Base-by-base conservation (phyloP, 2,329 filamentous ascomycete genomes). In the Colletotrichum sp. region DNA sequence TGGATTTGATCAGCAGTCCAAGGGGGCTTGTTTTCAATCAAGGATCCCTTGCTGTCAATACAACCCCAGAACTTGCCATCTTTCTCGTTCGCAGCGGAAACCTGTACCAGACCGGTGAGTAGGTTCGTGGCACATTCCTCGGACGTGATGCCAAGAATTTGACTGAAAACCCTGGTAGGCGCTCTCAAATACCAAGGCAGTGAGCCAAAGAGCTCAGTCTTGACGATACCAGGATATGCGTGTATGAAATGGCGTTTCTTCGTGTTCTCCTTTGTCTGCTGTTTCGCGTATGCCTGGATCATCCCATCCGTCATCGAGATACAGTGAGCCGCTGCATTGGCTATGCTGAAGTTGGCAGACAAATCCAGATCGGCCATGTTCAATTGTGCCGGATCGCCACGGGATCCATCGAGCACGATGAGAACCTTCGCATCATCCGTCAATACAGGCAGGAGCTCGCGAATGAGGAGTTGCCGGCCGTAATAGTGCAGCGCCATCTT, bases 401-500 rank as follows among this genome's bases (percentile, higher is more conserved):
- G 34, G 5, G 44, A 36, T 1, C 80, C 77, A 32, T 85, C 84
- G 1, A 86, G 79, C 2, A 89, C 84, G 6, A 85, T 82, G 71
- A 88, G 75, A 6, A 88, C 84, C 32, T 83, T 85, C 8, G 85
- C 81, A n/a, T 84, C 81, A 0, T 80, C 77, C 36, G 79, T 82
- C n/a, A 88, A 78, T 0, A 80, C 78, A 0, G 87, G 86, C 1
- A 84, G 76, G 6, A 89, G 81, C 49, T 87, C 85, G 16, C 81
- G 79, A 26, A 88, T 83, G 16, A 89, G 84, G 0, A 87, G 83
- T 76, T 88, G 86, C 15, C 83, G 84, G 18, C 86, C 84, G 73
- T 89, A 89, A 76, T 86, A 88, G 71, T 88, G 86, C n/a, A 89
- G 80, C 0, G 83, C 84, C 81, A 88, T 85, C 77, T 88, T 88